phyloP scores from a whole-genome alignment of 2,329 filamentous ascomycete species.

The Colletotrichum ledebouriae region DNA sequence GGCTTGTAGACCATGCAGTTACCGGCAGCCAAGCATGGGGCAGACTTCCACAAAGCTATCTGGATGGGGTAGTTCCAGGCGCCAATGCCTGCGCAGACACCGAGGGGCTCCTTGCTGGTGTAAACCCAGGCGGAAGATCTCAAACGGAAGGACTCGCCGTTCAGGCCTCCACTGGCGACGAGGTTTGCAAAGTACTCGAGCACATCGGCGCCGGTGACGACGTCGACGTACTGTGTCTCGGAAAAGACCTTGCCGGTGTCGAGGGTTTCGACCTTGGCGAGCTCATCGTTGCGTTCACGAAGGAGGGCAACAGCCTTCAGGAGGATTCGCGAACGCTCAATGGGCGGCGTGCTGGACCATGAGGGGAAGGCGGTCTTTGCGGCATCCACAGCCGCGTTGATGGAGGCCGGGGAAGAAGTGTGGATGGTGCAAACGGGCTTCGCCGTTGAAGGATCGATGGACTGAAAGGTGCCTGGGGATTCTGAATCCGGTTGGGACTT shows the following conservation, averaged over 20 bases:
- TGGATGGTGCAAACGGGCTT: slow-evolving; percentile 79
- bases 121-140: slow-evolving; percentile 85
- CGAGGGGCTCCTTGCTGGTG: slow-evolving; percentile 84
- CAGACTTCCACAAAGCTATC: slow-evolving; percentile 91
- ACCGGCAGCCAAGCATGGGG: slow-evolving; percentile 85
- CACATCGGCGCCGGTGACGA: slow-evolving; percentile 86
- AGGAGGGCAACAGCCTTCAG: slow-evolving; percentile 81
- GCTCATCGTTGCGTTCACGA: slow-evolving; percentile 81
- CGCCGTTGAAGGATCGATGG: slow-evolving; percentile 80
- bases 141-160: slow-evolving; percentile 82
- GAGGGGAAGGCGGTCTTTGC: slow-evolving; percentile 78
- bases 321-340: slow-evolving; percentile 81
- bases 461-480: slow-evolving; percentile 74
- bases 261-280: slow-evolving; percentile 83
- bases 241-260: slow-evolving; percentile 90
- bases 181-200: slow-evolving; percentile 89
- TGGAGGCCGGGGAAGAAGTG: slow-evolving; percentile 73
- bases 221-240: slow-evolving; percentile 87
- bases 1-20: slow-evolving; percentile 95
- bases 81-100: slow-evolving; percentile 88
- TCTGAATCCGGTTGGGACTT: slow-evolving; percentile 71
- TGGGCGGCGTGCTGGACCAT: slow-evolving; percentile 83
- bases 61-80: slow-evolving; percentile 96
- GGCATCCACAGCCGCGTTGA: slow-evolving; percentile 79
- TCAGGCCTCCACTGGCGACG: slow-evolving; percentile 82